Evolutionary conservation across 345 rosid species (phyloP), one percentile per base, ranked within the genome.

Genomic region (Aquilaria malaccensis): DNA sequence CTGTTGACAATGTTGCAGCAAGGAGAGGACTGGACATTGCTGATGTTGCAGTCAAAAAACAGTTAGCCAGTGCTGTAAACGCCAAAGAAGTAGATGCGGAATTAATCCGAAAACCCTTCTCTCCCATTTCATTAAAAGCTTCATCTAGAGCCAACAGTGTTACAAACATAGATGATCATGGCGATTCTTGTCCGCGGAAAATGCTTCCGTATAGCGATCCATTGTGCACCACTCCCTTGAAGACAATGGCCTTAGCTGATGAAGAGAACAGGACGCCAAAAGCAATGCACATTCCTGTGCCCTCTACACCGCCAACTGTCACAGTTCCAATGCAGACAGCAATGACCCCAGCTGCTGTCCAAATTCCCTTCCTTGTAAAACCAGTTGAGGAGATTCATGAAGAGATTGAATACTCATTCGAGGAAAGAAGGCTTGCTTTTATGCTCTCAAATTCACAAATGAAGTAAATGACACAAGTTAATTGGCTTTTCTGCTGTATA

Each of bases 351-450:
- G 93, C 83, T 10, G 79, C 80, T 7, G 61, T 64, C 22, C 68
- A 65, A 11, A 53, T 72, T 31, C 63, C 80, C 29, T 66, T 59
- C 50, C 57, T 56, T 59, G 64, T 67, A 7, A 68, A 74, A 50
- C 62, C 70, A 51, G 72, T 61, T 55, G 77, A 78, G 46, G 86
- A 72, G 30, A 60, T 51, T 7, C 67, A 61, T 9, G 84, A 80
- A 72, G 93, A 83, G 52, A 73, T 81, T 10, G 99, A 88, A 55
- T 85, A 88, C 66, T 90, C 97, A 2, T 94, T 90, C 10, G 95
- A 94, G 76, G 99, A 94, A 79, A 74, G 77, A 75, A 83, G 96
- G 72, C 91, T 89, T 15, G 97, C 95, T 45, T 86, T 81, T 59
- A 65, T 82, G 72, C 71, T 83, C 70, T 83, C 87, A 6, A 65